Evolutionary conservation across 805 yeast genomes (phyloP).

Genomic region (Candida schatavii): DNA sequence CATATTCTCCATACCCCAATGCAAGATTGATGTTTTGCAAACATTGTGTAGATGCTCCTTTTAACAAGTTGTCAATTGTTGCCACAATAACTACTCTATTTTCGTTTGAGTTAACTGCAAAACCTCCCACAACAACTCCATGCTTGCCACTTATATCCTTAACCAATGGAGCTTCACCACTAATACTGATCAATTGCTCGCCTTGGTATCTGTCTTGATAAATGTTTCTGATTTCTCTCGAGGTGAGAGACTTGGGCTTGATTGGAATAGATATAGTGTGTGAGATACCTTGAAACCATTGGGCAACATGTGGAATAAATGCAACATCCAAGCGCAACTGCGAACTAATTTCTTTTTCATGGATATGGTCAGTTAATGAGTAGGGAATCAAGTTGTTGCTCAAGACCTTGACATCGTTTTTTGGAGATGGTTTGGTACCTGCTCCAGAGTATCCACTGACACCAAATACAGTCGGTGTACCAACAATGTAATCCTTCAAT

Average conservation of each 20-base stretch:
- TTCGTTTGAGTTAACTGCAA: slow-evolving; percentile 84
- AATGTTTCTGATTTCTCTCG: slow-evolving; percentile 79
- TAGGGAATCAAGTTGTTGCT: slow-evolving; percentile 88
- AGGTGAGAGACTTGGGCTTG: slow-evolving; percentile 57
- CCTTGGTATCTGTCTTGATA: slow-evolving; percentile 86
- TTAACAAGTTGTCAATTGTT: slow-evolving; percentile 90
- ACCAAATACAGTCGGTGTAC: slow-evolving; percentile 86
- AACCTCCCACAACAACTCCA: slow-evolving; percentile 93
- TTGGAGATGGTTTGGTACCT: slow-evolving; percentile 97
- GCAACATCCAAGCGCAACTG: slow-evolving; percentile 79
- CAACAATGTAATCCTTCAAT: slow-evolving; percentile 60
- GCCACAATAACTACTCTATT: slow-evolving; percentile 93
- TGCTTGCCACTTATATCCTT: slow-evolving; percentile 90
- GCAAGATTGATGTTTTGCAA: slow-evolving; percentile 92
- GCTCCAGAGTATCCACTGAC: slow-evolving; percentile 99
- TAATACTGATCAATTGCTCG: slow-evolving; percentile 79
- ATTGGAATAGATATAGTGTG: slow-evolving; percentile 90
- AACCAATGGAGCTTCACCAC: slow-evolving; percentile 92
- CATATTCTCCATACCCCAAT: slow-evolving; percentile 88
- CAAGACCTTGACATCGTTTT: slow-evolving; percentile 77
- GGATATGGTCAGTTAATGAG: slow-evolving; percentile 94
- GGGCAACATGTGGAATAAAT: slow-evolving; percentile 96
- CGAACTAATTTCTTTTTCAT: slow-evolving; percentile 86
- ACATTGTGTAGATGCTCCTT: slow-evolving; percentile 99
- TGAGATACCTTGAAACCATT: slow-evolving; percentile 98